Evolutionary conservation across 768 basidiomycete genomes (phyloP).

Genomic region (Cyclocybe cylindracea): DNA sequence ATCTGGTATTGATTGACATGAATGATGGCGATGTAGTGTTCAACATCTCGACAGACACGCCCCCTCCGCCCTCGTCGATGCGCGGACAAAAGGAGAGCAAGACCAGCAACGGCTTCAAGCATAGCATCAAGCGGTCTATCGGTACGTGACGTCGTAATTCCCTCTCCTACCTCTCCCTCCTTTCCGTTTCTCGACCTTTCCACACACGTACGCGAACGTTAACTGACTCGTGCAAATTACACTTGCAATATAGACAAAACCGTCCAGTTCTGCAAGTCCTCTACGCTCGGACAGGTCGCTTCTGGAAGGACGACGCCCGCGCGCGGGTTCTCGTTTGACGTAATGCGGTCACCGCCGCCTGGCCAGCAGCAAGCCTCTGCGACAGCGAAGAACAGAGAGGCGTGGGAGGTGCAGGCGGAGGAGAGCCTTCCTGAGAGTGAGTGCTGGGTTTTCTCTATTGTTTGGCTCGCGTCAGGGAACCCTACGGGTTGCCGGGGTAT

Average conservation of each 20-base stretch:
- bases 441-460: too few relatives aligned
- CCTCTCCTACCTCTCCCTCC: neutral
- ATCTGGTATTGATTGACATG: constrained; percentile 5
- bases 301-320: constrained; percentile 44
- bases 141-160: constrained; percentile 42
- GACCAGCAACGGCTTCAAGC: constrained; percentile 50
- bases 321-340: constrained; percentile 41
- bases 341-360: constrained; percentile 16
- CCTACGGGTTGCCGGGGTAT: too few relatives aligned
- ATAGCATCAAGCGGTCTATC: constrained; percentile 73
- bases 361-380: constrained; percentile 16
- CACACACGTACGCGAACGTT: too few relatives aligned
- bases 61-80: constrained; percentile 14
- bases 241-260: constrained; percentile 56
- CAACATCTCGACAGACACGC: constrained; percentile 23
- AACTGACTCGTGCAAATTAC: too few relatives aligned
- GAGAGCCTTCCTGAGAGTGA: constrained; percentile 17
- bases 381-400: constrained; percentile 22
- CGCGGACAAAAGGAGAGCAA: constrained; percentile 28
- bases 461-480: too few relatives aligned
- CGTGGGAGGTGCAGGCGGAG: constrained; percentile 19
- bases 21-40: constrained; percentile 12
- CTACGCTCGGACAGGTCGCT: constrained; percentile 46
- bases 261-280: constrained; percentile 65
- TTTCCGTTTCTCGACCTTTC: neutral